Conservation (phyloP, 192 early-diverging fungal genomes). For the Phycomyces nitens region DNA sequence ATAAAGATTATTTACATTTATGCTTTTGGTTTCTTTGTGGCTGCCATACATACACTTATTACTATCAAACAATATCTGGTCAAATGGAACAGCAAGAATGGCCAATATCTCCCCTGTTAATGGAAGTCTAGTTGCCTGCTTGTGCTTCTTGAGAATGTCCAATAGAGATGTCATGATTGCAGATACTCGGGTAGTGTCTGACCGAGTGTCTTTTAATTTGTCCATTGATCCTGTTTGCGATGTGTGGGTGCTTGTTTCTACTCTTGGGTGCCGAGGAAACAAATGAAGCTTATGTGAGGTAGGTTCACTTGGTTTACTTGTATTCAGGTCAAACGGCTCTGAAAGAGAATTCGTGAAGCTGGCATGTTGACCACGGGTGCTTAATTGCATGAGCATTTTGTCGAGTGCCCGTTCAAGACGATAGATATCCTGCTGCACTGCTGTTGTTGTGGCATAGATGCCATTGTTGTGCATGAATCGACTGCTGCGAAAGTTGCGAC, state of each 20-base stretch:
- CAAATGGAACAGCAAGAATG: conserved; percentile 22
- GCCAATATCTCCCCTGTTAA: conserved; percentile 22
- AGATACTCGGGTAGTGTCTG: neutral
- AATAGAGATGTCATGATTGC: conserved; percentile 5
- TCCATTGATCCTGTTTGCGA: neutral
- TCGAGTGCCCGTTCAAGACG: conserved; percentile 22
- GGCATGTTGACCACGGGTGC: conserved; percentile 6
- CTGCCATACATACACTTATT: neutral
- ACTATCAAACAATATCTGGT: conserved; percentile 10
- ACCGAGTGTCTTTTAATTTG: neutral
- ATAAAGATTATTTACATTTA: neutral
- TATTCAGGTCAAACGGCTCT: neutral
- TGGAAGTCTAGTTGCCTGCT: conserved; percentile 23
- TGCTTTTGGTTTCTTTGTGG: neutral
- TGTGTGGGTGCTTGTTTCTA: neutral
- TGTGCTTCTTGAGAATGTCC: conserved; percentile 19
- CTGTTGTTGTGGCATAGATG: conserved; percentile 31
- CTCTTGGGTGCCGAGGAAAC: neutral
- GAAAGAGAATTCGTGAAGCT: conserved; percentile 11
- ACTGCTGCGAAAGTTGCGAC: conserved; percentile 7
- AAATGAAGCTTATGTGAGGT: neutral
- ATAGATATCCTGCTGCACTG: conserved; percentile 33
- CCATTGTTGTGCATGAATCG: conserved; percentile 5
- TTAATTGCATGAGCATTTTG: conserved; percentile 18
- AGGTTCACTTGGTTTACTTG: neutral